phyloP scores from a whole-genome alignment of 2,329 filamentous ascomycete species.

The Ramularia collo-cygni region DNA sequence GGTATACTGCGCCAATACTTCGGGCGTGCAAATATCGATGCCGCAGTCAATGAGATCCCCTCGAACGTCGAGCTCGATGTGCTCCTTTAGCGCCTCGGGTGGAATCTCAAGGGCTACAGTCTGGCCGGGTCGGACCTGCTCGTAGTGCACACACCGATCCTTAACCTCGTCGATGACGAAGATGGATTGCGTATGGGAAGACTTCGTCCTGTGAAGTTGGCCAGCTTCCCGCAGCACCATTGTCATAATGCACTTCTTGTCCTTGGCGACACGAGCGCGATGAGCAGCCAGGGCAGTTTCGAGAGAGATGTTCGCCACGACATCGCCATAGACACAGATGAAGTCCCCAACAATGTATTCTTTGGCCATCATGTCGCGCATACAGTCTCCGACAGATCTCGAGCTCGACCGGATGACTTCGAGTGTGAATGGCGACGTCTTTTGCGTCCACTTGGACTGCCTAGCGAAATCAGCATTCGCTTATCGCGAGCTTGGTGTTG shows the following conservation, averaged over 20 bases:
- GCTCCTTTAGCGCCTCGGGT: constrained; percentile 65
- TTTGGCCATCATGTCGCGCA: constrained; percentile 85
- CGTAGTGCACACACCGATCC: constrained; percentile 83
- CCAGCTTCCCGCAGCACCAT: constrained; percentile 80
- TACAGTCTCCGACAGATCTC: constrained; percentile 82
- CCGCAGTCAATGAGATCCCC: constrained; percentile 87
- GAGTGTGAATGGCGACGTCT: constrained; percentile 74
- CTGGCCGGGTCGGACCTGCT: constrained; percentile 71
- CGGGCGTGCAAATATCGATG: constrained; percentile 95
- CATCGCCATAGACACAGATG: constrained; percentile 82
- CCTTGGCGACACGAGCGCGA: constrained; percentile 68
- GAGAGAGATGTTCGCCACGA: constrained; percentile 84
- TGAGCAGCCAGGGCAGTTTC: constrained; percentile 72
- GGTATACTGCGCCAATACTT: constrained; percentile 89
- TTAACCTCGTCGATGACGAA: constrained; percentile 80
- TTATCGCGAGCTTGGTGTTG: too few species aligned
- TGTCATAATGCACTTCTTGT: constrained; percentile 97
- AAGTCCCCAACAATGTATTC: constrained; percentile 85
- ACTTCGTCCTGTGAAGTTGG: constrained; percentile 67
- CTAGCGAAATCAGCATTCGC: constrained; percentile 9
- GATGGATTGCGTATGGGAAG: constrained; percentile 66
- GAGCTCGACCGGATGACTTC: constrained; percentile 84
- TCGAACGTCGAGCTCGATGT: constrained; percentile 72
- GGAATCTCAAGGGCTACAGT: constrained; percentile 61
- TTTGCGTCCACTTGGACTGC: constrained; percentile 62